Evolutionary conservation across 2,329 filamentous ascomycete species (phyloP).

Genomic region (Aspergillus brunneoviolaceus): DNA sequence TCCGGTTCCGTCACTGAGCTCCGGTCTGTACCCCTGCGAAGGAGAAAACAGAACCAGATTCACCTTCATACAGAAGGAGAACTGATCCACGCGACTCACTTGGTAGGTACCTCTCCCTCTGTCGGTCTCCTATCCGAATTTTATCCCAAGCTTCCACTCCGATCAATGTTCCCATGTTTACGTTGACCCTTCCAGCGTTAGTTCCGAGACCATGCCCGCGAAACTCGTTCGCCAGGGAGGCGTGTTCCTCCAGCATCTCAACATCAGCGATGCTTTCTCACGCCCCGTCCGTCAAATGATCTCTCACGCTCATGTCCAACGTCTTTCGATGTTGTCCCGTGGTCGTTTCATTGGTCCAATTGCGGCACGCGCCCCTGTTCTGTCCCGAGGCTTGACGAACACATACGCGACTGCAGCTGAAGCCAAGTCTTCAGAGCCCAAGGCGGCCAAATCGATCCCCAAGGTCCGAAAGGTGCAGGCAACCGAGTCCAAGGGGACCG

Average conservation of each 20-base stretch:
- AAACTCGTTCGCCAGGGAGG: conserved; percentile 33
- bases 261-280: conserved; percentile 24
- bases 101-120: neutral
- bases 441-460: conserved; percentile 20
- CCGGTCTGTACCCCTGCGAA: conserved; percentile 1
- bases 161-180: neutral
- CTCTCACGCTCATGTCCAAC: conserved; percentile 28
- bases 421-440: conserved; percentile 10
- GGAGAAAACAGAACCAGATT: neutral
- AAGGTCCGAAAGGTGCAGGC: conserved; percentile 21
- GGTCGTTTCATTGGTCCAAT: conserved; percentile 15
- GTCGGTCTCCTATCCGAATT: neutral
- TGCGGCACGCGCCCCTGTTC: conserved; percentile 14
- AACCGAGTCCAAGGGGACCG: neutral
- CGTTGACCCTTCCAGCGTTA: conserved; percentile 1
- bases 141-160: neutral
- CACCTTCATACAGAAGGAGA: neutral
- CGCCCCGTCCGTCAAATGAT: conserved; percentile 28
- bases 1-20: conserved; percentile 31
- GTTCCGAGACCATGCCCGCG: conserved; percentile 30
- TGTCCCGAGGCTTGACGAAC: conserved; percentile 24
- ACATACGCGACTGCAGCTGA: conserved; percentile 34
- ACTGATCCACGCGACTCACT: neutral
- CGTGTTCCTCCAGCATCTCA: conserved; percentile 31
- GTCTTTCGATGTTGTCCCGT: conserved; percentile 24